Conservation (phyloP, 441 rosid species). For the Corymbia calophylla region DNA sequence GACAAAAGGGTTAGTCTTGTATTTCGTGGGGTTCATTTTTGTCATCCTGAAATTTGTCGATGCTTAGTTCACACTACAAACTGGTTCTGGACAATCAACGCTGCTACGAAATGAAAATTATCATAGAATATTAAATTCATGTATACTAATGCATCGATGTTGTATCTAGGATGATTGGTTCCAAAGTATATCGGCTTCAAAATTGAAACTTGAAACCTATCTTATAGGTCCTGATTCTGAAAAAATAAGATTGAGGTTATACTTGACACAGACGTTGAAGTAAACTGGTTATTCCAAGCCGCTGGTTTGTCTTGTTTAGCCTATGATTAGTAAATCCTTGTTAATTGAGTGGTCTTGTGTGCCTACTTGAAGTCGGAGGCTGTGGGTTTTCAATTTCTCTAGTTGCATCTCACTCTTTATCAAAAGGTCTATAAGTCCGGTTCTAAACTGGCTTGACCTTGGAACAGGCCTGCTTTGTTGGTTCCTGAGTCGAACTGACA, state of each 20-base stretch:
- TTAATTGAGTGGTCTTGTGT: not conserved
- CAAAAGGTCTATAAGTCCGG: not conserved
- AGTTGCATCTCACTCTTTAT: not conserved
- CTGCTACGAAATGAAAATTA: not conserved
- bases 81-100: not conserved
- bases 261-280: not conserved
- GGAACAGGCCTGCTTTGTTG: not conserved
- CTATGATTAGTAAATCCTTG: not conserved
- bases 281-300: not conserved
- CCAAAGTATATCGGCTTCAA: not conserved
- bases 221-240: not conserved
- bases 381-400: not conserved
- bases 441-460: not conserved
- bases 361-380: not conserved
- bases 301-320: not conserved
- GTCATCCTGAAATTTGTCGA: not conserved
- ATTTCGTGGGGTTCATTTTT: not conserved
- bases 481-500: fast-evolving
- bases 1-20: not conserved
- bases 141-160: not conserved
- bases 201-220: not conserved
- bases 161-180: not conserved
- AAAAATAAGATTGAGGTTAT: not conserved
- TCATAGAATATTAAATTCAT: not conserved
- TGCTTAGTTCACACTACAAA: not conserved